phyloP scores from a whole-genome alignment of 345 rosid genomes.

The Lepidium africanum region DNA sequence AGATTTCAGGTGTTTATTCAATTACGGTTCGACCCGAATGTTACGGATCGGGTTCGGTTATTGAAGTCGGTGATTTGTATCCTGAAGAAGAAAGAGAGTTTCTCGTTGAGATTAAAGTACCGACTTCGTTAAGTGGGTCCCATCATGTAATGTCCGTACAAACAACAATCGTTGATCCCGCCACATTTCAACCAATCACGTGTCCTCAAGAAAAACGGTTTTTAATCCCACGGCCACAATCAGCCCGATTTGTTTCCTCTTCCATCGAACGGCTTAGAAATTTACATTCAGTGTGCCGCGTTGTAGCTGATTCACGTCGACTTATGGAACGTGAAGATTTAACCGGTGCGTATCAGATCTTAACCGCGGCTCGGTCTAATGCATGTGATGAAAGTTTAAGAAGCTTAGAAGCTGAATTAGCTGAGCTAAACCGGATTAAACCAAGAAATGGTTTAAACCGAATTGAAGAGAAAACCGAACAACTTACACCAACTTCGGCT shows the following conservation, averaged over 20 bases:
- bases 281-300: constrained; percentile 58
- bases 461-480: no score
- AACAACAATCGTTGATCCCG: constrained; percentile 46
- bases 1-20: constrained; percentile 56
- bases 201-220: constrained; percentile 41
- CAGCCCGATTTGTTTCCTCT: constrained; percentile 38
- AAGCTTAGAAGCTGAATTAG: constrained; percentile 56
- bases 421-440: constrained; percentile 39
- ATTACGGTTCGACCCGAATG: constrained; percentile 35
- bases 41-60: constrained; percentile 38
- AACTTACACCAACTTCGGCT: no score
- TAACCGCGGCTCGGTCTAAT: constrained; percentile 59
- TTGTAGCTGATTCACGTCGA: constrained; percentile 64
- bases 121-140: constrained; percentile 39
- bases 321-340: constrained; percentile 45
- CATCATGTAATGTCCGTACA: constrained; percentile 57
- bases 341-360: constrained; percentile 49
- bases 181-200: constrained; percentile 33
- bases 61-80: constrained; percentile 51
- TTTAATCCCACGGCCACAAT: constrained; percentile 42
- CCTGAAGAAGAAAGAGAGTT: constrained; percentile 73
- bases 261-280: constrained; percentile 53
- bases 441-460: no score
- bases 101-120: constrained; percentile 59
- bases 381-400: constrained; percentile 45